Percentiles rank a stretch among this genome's conserved stretches.
phyloP scores from a whole-genome alignment of 352 stramenopile genomes.

The Phytophthora nicotianae region DNA sequence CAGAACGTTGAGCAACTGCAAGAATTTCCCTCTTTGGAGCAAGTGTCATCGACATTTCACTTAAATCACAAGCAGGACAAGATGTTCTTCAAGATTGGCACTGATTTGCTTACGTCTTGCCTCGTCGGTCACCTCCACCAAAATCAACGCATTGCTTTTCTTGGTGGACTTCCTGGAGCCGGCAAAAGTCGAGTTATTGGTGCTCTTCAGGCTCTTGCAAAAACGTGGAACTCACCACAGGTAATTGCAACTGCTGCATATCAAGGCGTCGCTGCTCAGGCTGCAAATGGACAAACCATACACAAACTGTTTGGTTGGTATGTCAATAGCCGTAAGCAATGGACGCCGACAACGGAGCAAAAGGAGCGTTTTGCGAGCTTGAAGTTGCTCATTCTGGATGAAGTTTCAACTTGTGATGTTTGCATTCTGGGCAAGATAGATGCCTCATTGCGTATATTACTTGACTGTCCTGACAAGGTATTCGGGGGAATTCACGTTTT shows the following conservation, averaged over 20 bases:
- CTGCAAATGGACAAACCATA: conserved; percentile 11
- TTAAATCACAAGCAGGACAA: conserved; percentile 18
- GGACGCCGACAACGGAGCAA: background rate
- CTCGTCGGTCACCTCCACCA: background rate
- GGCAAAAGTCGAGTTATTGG: conserved; percentile 13
- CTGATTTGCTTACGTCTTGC: conserved; percentile 1
- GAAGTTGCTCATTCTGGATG: conserved; percentile 11
- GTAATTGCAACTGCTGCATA: conserved; percentile 4
- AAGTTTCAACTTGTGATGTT: conserved; percentile 7
- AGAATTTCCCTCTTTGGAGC: background rate
- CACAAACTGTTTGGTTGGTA: conserved; percentile 15
- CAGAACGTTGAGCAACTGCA: background rate
- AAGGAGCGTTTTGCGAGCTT: conserved; percentile 7
- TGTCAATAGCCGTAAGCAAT: background rate
- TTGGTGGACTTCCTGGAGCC: conserved; percentile 3
- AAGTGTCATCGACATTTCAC: background rate
- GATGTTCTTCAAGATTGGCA: background rate
- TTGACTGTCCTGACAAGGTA: background rate
- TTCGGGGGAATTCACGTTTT: conserved; percentile 31
- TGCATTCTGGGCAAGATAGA: conserved; percentile 5
- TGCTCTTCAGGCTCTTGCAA: conserved; percentile 5
- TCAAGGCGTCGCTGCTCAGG: conserved; percentile 13
- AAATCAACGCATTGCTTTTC: conserved; percentile 1
- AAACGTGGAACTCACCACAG: background rate
- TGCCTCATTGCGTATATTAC: background rate